Conservation (phyloP, 73 alveolate species). For the Tetrahymena borealis region DNA sequence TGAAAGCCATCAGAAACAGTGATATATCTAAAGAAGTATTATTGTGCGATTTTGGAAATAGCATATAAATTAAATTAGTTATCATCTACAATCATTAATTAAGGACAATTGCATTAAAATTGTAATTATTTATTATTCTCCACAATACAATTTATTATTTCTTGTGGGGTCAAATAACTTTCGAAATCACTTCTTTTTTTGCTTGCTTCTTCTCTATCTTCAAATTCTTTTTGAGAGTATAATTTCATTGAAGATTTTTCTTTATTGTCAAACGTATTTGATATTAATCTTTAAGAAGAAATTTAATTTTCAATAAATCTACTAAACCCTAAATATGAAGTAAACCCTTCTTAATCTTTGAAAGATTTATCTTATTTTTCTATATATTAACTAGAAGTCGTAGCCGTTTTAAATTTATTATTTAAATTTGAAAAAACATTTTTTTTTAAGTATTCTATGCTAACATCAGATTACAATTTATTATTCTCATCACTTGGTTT, state of each 20-base stretch:
- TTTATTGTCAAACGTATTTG: background rate
- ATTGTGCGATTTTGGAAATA: background rate
- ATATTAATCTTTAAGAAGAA: background rate
- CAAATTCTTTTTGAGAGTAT: background rate
- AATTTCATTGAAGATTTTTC: background rate
- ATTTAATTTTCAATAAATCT: background rate
- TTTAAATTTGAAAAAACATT: background rate
- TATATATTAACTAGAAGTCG: background rate
- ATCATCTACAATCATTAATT: background rate
- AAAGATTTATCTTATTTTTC: background rate
- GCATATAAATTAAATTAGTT: background rate
- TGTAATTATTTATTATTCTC: background rate
- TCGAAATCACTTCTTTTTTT: background rate
- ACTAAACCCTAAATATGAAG: background rate
- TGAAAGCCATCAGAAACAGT: background rate
- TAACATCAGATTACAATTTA: no score
- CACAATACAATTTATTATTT: background rate
- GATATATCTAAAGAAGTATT: background rate
- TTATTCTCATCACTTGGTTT: no score
- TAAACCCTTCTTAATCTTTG: background rate
- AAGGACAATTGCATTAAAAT: background rate
- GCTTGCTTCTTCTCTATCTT: background rate
- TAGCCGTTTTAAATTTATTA: background rate
- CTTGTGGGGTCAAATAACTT: background rate
- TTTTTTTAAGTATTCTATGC: no score